These are phyloP conservation scores for Canavalia gladiata DNA, from an alignment of 306 rosid species.

Conservation along the genomic window DNA sequence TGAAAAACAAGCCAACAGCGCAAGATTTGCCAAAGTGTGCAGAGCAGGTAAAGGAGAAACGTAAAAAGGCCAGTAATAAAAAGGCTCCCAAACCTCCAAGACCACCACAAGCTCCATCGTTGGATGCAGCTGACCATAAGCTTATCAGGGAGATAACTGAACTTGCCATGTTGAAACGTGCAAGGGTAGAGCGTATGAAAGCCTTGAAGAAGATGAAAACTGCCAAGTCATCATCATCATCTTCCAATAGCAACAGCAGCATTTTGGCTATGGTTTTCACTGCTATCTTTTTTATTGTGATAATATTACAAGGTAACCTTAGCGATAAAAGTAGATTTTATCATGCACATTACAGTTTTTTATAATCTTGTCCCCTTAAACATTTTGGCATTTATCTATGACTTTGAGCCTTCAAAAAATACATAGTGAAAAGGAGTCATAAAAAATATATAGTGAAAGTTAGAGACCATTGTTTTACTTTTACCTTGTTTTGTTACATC, in stretches of 20 bases:
- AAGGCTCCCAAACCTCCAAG: conserved; percentile 89
- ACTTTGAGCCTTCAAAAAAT: background rate
- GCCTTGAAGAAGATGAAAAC: conserved; percentile 81
- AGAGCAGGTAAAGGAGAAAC: conserved; percentile 69
- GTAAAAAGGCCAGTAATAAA: conserved; percentile 65
- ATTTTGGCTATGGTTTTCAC: conserved; percentile 79
- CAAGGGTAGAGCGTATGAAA: conserved; percentile 82
- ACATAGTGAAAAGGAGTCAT: no score
- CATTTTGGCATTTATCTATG: conserved; percentile 16
- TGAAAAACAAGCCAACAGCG: conserved; percentile 47
- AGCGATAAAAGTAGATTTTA: conserved; percentile 5
- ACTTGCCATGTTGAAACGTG: conserved; percentile 85
- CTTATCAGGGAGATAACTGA: conserved; percentile 83
- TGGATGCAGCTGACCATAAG: conserved; percentile 88
- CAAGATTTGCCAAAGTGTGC: conserved; percentile 39
- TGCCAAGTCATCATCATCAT: conserved; percentile 56
- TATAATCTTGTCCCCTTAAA: background rate
- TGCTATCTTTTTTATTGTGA: conserved; percentile 74
- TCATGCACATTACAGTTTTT: background rate
- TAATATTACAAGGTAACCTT: conserved; percentile 78
- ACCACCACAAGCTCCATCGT: conserved; percentile 79
- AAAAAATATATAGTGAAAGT: background rate
- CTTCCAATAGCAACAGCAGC: conserved; percentile 66
- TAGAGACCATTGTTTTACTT: background rate
- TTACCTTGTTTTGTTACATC: background rate